Conservation (phyloP, 331 rosid genomes). For the Rhamnella rubrinervis region DNA sequence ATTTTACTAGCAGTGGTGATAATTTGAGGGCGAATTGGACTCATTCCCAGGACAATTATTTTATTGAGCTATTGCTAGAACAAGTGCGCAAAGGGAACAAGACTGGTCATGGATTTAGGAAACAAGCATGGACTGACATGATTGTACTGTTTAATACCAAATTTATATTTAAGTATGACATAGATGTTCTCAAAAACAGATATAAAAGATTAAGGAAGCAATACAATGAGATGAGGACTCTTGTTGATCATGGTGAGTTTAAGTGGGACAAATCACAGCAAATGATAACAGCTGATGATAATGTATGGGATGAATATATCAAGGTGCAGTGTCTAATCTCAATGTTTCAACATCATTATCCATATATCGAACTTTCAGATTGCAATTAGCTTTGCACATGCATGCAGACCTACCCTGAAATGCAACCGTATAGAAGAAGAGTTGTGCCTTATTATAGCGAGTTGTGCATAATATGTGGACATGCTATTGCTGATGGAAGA, state of each 20-base stretch:
- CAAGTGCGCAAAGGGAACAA: conserved; percentile 45
- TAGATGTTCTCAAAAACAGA: conserved; percentile 50
- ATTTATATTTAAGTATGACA: conserved; percentile 45
- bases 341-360: conserved; percentile 10
- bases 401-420: conserved; percentile 51
- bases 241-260: conserved; percentile 39
- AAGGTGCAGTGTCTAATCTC: conserved; percentile 33
- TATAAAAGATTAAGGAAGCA: conserved; percentile 52
- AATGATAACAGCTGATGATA: conserved; percentile 28
- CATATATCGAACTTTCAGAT: conserved; percentile 1
- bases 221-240: conserved; percentile 36
- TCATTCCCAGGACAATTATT: conserved; percentile 45
- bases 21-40: conserved; percentile 55
- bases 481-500: conserved; percentile 68
- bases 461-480: conserved; percentile 55
- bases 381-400: conserved; percentile 26
- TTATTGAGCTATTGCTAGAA: conserved; percentile 41
- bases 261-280: conserved; percentile 41
- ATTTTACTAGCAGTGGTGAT: conserved; percentile 25
- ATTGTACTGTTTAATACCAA: conserved; percentile 39
- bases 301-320: conserved; percentile 16
- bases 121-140: conserved; percentile 45
- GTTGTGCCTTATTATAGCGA: conserved; percentile 40
- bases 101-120: conserved; percentile 37
- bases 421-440: conserved; percentile 35